Evolutionary conservation across 106 monocot species (phyloP).

Genomic region (Dendrobium chrysotoxum): DNA sequence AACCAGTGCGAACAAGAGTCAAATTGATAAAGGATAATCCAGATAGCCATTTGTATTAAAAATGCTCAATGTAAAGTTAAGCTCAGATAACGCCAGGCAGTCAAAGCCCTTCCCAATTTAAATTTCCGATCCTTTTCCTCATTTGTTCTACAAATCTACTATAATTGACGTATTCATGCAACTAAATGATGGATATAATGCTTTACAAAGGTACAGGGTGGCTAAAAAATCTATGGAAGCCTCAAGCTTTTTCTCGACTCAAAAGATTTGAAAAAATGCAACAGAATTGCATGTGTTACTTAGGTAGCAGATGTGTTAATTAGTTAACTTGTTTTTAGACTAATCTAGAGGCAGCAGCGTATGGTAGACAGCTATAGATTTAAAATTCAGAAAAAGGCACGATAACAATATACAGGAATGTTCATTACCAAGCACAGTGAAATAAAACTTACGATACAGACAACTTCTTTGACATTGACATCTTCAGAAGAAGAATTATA

Average conservation of each 20-base stretch:
- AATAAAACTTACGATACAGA: not conserved
- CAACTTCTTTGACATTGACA: not conserved
- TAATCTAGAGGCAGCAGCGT: not conserved
- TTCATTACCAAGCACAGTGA: not conserved
- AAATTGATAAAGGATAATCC: too few species aligned
- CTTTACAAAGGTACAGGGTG: not conserved
- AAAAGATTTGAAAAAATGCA: not conserved
- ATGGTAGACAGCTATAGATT: not conserved
- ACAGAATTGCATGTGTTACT: not conserved
- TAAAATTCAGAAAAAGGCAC: not conserved
- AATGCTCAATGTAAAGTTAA: too few species aligned
- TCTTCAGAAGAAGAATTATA: not conserved
- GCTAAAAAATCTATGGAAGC: not conserved
- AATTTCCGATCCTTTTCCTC: not conserved
- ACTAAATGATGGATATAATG: not conserved
- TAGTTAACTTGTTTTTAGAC: not conserved
- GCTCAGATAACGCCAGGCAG: not conserved
- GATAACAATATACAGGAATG: not conserved
- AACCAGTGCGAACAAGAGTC: not conserved
- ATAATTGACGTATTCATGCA: not conserved
- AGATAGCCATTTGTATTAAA: too few species aligned
- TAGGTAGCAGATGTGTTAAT: not conserved
- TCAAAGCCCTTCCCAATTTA: not conserved
- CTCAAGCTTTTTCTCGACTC: not conserved
- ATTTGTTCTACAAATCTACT: not conserved